These are phyloP conservation scores for Phytophthora idaei DNA, from an alignment of 352 stramenopile species.

Conservation along the genomic window DNA sequence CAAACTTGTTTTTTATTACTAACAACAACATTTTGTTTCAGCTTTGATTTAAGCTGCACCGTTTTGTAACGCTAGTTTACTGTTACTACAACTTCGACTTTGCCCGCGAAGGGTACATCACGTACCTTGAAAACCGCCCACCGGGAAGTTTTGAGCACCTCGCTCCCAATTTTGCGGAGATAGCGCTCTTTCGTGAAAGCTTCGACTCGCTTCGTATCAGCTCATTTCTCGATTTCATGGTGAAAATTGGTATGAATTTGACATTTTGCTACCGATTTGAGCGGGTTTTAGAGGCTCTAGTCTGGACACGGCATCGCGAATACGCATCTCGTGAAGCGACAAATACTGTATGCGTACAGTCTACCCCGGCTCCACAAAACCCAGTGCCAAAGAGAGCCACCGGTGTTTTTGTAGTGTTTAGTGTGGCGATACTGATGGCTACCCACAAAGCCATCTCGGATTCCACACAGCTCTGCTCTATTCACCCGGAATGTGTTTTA, in stretches of 20 bases:
- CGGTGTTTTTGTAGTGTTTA: background rate
- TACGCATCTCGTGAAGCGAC: background rate
- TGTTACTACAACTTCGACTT: background rate
- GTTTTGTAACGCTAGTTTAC: background rate
- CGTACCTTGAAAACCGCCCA: background rate
- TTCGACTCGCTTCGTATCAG: too few species aligned
- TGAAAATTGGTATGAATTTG: background rate
- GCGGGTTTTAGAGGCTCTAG: background rate
- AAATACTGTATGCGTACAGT: background rate
- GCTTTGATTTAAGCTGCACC: too few species aligned
- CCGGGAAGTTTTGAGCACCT: background rate
- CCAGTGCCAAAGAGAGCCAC: background rate
- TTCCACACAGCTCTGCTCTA: background rate
- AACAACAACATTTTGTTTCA: too few species aligned
- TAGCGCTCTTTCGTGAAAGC: background rate
- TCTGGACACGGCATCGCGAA: background rate
- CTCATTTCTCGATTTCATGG: too few species aligned
- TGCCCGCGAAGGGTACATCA: background rate
- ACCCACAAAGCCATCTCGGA: background rate
- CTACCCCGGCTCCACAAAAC: background rate
- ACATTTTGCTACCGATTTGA: background rate
- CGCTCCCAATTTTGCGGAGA: background rate
- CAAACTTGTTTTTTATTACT: too few species aligned
- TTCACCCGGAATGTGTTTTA: background rate
- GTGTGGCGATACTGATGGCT: background rate